Base-by-base conservation (phyloP, 306 rosid species). In the Pyrus communis region DNA sequence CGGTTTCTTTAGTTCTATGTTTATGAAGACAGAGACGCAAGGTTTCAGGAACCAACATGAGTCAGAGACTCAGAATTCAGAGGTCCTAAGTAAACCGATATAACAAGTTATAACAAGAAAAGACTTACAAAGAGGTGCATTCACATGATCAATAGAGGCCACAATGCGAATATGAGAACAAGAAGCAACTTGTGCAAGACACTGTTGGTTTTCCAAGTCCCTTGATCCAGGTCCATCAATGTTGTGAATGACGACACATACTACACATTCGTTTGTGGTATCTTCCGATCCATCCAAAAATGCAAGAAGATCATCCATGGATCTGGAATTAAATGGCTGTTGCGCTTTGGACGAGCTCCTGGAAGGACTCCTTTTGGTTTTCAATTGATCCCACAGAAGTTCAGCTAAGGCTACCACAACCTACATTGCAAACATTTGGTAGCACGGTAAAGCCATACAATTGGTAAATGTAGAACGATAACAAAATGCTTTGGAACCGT, bases 221-320 rank as follows among this genome's bases (percentile, higher is more conserved):
- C 99, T 88, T 78, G 90, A 83, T 55, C 91, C 97, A 27, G 97
- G 96, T 55, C 97, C 99, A 75, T 95, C 97, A 51, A 95, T 92
- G 85, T 95, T 95, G 86, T 95, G 93, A 79, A 92, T 74, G 71
- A 89, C 77, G 70, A 95, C 80, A 76, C 90, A 92, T 59, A 92
- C 75, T 73, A 89, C 82, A 82, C 82, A 80, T 72, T 78, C 85
- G 1, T 31, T 67, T n/a, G 86, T 89, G 65, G 81, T 91, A 71
- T 71, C 77, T 42, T 88, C 83, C 22, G 69, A 87, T 78, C 81
- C 91, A 81, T 88, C 84, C 86, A 95, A 86, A 79, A 88, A 89
- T 71, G 90, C 82, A 62, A 95, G 92, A 82, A 92, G 86, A 70
- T 92, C 96, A 19, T 90, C 97, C 78, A 89, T 80, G 69, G 99